A percentile compares a stretch with the other conserved stretches of the same genome.
These are phyloP conservation scores for Botryotinia convoluta DNA, from an alignment of 2,329 filamentous ascomycete species.

Conservation along the genomic window DNA sequence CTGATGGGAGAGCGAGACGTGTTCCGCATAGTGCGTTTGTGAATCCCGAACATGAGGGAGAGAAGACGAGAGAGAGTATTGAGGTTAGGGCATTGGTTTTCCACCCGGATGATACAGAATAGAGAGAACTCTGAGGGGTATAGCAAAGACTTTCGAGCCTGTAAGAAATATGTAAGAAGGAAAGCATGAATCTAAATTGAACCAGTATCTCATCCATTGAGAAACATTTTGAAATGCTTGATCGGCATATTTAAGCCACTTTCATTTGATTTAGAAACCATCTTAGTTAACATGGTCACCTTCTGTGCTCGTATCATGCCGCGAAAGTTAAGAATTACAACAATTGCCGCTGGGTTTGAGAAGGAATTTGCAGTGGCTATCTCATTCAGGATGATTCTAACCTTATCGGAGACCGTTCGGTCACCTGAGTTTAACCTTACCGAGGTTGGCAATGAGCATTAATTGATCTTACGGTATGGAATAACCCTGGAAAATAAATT, in stretches of 20 bases:
- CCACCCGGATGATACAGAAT: slow-evolving; percentile 26
- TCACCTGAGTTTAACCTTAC: background rate
- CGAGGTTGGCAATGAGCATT: background rate
- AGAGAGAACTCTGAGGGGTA: background rate
- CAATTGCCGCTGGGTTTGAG: background rate
- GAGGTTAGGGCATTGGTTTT: slow-evolving; percentile 56
- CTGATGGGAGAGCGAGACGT: slow-evolving; percentile 51
- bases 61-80: slow-evolving; percentile 51
- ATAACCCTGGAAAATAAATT: background rate
- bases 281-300: background rate
- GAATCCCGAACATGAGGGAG: slow-evolving; percentile 45
- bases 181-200: background rate
- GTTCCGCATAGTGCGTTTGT: slow-evolving; percentile 57
- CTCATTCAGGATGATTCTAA: background rate
- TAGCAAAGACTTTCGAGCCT: background rate
- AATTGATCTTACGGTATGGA: background rate
- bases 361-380: background rate
- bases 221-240: background rate
- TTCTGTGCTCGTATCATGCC: background rate
- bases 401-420: background rate
- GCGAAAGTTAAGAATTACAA: background rate
- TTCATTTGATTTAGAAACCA: background rate
- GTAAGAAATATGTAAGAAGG: background rate
- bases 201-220: background rate
- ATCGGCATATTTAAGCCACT: background rate